Conservation (phyloP, 768 basidiomycete genomes). For the Lentinula sp. region DNA sequence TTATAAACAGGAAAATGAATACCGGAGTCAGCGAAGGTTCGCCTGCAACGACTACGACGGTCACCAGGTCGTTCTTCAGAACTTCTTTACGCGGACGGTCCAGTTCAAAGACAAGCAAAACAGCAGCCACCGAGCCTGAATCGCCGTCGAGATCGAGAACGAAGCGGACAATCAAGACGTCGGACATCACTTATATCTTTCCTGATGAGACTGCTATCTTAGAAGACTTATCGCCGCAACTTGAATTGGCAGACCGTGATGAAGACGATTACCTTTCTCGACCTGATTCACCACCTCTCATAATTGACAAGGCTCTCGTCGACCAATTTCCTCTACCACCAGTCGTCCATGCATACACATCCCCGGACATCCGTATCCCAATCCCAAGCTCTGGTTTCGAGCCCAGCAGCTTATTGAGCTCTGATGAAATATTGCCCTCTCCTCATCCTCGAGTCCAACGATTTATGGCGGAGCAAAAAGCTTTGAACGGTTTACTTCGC, state of each 20-base stretch:
- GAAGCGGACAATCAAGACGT: not conserved
- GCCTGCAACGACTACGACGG: not conserved
- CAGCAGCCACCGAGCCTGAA: not conserved
- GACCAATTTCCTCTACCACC: conserved; percentile 6
- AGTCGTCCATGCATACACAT: not conserved
- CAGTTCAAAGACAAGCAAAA: not conserved
- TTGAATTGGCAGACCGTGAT: not conserved
- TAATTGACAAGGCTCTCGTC: conserved; percentile 1
- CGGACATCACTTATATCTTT: not conserved
- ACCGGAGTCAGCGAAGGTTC: not conserved
- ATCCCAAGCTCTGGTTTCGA: not conserved
- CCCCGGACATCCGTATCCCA: not conserved
- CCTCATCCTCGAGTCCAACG: not conserved
- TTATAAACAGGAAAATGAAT: not conserved
- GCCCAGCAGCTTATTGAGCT: not conserved
- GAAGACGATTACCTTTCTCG: not conserved
- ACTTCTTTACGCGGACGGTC: not conserved
- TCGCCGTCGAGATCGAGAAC: not conserved
- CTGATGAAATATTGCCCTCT: not conserved
- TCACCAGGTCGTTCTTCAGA: not conserved
- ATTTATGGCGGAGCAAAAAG: conserved; percentile 3
- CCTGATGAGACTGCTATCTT: not conserved
- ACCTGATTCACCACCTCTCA: not conserved
- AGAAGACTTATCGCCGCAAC: not conserved
- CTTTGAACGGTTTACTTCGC: not conserved